Evolutionary conservation across 306 rosid species (phyloP), one percentile per base, ranked within the genome.

Genomic region (Heteromeles arbutifolia): DNA sequence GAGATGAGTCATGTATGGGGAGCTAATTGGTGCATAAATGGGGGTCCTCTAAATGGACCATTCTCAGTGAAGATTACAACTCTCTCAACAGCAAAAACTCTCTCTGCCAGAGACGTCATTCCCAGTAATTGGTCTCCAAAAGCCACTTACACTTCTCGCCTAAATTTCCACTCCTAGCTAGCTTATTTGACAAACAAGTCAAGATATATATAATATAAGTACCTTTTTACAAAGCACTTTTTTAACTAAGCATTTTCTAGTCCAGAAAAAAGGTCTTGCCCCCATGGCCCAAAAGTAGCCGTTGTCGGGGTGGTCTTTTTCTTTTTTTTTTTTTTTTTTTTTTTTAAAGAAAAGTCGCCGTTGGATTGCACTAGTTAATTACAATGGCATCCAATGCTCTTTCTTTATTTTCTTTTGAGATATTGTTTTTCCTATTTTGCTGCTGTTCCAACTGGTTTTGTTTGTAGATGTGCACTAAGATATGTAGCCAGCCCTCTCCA

Each of bases 1-100:
- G 72, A 78, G 77, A 92, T 94, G 97, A 83, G 71, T 13, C 98
- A 94, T 77, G 63, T 94, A 41, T 94, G 97, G 98, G 98, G 98
- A 12, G 98, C 98, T 70, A 86, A 79, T 68, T 94, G 97, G 97
- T 80, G 86, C 82, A 81, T 94, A 17, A 78, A 70, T 32, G 80
- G 84, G 3, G 97, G 93, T 29, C 93, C 97, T 43, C 63, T 92
- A 50, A 79, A 53, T 65, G 98, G 97, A 13, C 98, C 98, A 58
- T 94, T 92, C 59, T 94, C 98, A 19, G 92, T 94, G 78, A 94
- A 85, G 82, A 37, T 94, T 71, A 86, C 87, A 52, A 94, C 98
- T 39, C 74, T 83, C 17, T 83, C 96, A 11, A 80, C 93, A 0
- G 90, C 85, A 34, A 90, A 26, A 81, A 73, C 76, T 58, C 89